phyloP scores from a whole-genome alignment of 768 basidiomycete species.

The Polyporus arcularius region DNA sequence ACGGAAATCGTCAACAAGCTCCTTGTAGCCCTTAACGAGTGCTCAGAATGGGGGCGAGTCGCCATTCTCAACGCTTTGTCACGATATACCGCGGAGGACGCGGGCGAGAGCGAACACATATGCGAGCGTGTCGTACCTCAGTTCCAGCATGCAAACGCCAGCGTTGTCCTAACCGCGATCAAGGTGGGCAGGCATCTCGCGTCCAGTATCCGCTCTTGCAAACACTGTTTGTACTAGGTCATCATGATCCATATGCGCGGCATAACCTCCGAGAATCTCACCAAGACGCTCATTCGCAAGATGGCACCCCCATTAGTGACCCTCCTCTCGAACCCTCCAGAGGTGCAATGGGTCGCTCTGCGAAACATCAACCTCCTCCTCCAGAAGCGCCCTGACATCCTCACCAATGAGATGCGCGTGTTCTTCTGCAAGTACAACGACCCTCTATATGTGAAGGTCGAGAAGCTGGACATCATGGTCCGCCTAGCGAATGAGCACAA shows the following conservation, averaged over 20 bases:
- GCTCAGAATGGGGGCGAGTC: conserved; percentile 98
- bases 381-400: conserved; percentile 87
- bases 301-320: conserved; percentile 98
- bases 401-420: conserved; percentile 96
- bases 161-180: conserved; percentile 95
- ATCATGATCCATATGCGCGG: conserved; percentile 96
- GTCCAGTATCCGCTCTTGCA: no score
- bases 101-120: conserved; percentile 97
- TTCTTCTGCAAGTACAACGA: conserved; percentile 99
- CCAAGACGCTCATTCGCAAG: conserved; percentile 85
- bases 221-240: conserved; percentile 50
- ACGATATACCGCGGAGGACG: conserved; percentile 80
- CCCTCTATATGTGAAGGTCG: conserved; percentile 97
- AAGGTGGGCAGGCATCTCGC: conserved; percentile 51
- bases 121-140: conserved; percentile 98
- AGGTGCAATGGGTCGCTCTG: conserved; percentile 98
- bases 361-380: conserved; percentile 96
- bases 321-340: conserved; percentile 92
- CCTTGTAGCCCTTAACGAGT: conserved; percentile 94
- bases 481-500: conserved; percentile 88
- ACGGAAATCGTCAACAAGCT: conserved; percentile 81
- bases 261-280: conserved; percentile 79
- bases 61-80: conserved; percentile 87
- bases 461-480: conserved; percentile 99
- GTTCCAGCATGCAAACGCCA: conserved; percentile 96